Base-by-base conservation (phyloP, 129 eudicot genomes). In the Helianthus tuberosus region DNA sequence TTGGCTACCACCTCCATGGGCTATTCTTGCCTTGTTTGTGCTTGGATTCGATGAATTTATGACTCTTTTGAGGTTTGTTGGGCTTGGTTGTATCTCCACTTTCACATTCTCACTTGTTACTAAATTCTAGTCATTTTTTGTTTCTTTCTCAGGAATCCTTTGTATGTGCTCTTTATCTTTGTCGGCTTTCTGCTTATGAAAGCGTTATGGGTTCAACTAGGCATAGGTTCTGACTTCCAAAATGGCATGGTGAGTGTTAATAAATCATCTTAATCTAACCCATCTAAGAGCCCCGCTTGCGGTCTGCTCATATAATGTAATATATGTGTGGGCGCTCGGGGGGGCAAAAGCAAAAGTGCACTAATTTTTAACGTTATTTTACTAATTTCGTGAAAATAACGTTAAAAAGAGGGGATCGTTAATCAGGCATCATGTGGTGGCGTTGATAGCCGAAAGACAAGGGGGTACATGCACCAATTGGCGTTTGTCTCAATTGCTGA, bases 1-100 rank as follows among this genome's bases (percentile, higher is more conserved):
- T 20, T 92, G 97, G 97, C 43, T 92, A 65, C 97, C 97, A 13
- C 97, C 97, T 77, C 86, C 93, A 27, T 92, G 97, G 97, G 96
- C 96, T 20, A 89, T 92, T n/a, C 12, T 77, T 17, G 97, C 93
- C 3, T 75, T 89, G 84, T 5, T 92, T 29, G 75, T 92, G 14
- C 85, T 92, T 17, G 96, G 97, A 41, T 89, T 89, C 61, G 84
- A 92, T 68, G 97, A 92, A 74, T 83, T 92, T 49, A 87, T 92
- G 96, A 73, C 85, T 29, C 97, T 92, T 77, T 76, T 92, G 70
- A 92, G 89, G 97, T 92, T 53, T 8, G 47, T 43, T 62, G 67
- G 41, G 41, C 39, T 49, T 43, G 27, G 16, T 4, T n/a, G 14
- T 11, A 14, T 41, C 36, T 15, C 48, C 63, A 8, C 11, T 38